These are phyloP conservation scores for Emmonsiellopsis sp. DNA, from an alignment of 2,329 filamentous ascomycete genomes.

Conservation along the genomic window DNA sequence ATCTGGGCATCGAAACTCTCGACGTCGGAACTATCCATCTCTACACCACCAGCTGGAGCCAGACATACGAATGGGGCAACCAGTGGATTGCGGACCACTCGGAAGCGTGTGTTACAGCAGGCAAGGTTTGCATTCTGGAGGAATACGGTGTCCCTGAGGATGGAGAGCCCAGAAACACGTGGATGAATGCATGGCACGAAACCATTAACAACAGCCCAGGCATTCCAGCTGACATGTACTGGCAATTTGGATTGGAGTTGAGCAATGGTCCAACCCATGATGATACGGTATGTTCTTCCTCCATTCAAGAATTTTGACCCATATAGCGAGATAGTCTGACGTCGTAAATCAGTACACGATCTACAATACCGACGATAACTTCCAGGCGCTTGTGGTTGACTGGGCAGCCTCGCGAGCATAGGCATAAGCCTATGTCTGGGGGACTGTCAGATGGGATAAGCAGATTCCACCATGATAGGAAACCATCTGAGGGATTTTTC, in stretches of 20 bases:
- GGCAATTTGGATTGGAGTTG: constrained; percentile 29
- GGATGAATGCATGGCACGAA: constrained; percentile 27
- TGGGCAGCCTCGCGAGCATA: neutral
- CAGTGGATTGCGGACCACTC: constrained; percentile 42
- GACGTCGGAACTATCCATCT: constrained; percentile 50
- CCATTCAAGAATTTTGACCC: neutral
- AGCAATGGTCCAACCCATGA: constrained; percentile 21
- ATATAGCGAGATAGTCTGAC: neutral
- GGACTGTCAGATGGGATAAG: neutral
- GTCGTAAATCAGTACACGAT: constrained; percentile 1
- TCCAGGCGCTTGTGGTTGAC: constrained; percentile 1
- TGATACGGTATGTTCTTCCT: constrained; percentile 10
- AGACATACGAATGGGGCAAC: constrained; percentile 35
- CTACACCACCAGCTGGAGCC: constrained; percentile 39
- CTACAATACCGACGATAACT: neutral
- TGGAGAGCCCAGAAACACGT: constrained; percentile 18
- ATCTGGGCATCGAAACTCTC: constrained; percentile 44
- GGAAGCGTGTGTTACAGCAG: constrained; percentile 25
- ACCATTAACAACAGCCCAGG: constrained; percentile 25
- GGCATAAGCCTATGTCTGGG: neutral
- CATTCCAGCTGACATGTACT: constrained; percentile 30
- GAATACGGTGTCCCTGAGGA: constrained; percentile 27
- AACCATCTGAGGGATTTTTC: neutral
- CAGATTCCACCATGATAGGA: neutral
- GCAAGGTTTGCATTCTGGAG: constrained; percentile 35